Evolutionary conservation across 495 filamentous ascomycete species (phyloP).

Genomic region (Amniculicola lignicola): DNA sequence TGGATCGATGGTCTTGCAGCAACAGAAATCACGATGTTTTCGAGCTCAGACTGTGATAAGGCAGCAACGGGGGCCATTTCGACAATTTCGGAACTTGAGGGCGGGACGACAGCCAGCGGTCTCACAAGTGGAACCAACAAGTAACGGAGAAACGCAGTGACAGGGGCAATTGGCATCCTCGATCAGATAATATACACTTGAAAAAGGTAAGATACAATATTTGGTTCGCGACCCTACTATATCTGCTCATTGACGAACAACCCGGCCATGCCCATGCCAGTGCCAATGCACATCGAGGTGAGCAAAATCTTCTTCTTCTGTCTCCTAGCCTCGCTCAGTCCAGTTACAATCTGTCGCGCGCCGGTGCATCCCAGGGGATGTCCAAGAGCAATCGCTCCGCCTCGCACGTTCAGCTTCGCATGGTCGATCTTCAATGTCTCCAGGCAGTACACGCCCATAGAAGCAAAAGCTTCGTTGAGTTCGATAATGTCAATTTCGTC

Average conservation of each 20-base stretch:
- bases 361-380: conserved; percentile 93
- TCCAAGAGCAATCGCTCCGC: conserved; percentile 88
- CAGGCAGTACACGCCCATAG: conserved; percentile 92
- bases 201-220: too few relatives aligned
- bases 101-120: too few relatives aligned
- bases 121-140: too few relatives aligned
- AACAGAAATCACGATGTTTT: too few relatives aligned
- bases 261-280: conserved; percentile 43
- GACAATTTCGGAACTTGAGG: too few relatives aligned
- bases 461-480: conserved; percentile 96
- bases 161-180: too few relatives aligned
- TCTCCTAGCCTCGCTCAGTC: conserved; percentile 67
- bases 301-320: conserved; percentile 45
- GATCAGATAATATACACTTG: too few relatives aligned
- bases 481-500: conserved; percentile 86
- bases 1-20: too few relatives aligned
- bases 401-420: conserved; percentile 85
- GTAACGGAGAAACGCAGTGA: too few relatives aligned
- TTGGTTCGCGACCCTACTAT: conserved; percentile 17
- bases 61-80: too few relatives aligned
- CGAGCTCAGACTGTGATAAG: too few relatives aligned
- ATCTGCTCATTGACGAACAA: conserved; percentile 44
- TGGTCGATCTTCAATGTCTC: conserved; percentile 72
- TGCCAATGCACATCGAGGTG: conserved; percentile 45
- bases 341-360: conserved; percentile 72